Evolutionary conservation across 192 early-diverging fungal genomes (phyloP), one percentile per base, ranked within the genome.

Genomic region (Mortierella antarctica): DNA sequence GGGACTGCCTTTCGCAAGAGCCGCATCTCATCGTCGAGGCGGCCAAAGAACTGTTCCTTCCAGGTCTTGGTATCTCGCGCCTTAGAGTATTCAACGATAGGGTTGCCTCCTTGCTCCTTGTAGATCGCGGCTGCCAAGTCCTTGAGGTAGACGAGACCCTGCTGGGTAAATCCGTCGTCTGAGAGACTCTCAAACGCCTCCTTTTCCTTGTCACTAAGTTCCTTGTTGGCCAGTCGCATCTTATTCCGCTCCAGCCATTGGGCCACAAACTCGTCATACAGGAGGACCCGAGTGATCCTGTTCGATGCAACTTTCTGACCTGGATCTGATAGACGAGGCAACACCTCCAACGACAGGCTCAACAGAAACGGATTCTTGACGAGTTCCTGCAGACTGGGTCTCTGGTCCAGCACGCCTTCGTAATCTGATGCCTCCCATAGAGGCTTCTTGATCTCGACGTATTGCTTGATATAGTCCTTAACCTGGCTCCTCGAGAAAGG

Each of bases 221-320:
- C 65, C 21, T 50, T 14, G 0, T 14, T n/a, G 12, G 39, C 11
- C 7, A 62, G 17, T 18, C 58, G 42, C 17, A 53, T 52, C 39
- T 51, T 42, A 1, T n/a, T 52, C 49, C 57, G 31, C 4, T 70
- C 68, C 31, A 70, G 17, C 68, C 68, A 70, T 17, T 61, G 57
- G 31, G 18, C 58, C 47, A 70, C 48, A n/a, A 70, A 59, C 39
- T 60, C 18, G 50, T 71, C 69, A 15, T 71, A 71, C 42, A 71
- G 21, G 5, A 31, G 18, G 17, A 71, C 50, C 7, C 69, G 69
- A 21, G 40, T 71, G 51, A 71, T n/a, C 47, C 13, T 65, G 62
- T 50, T 65, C 31, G 21, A 0, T 1, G 62, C 18, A 1, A 65
- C 21, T 12, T 51, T 6, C 13, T 42, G 47, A 13, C 49, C 50